A percentile compares a stretch with the other conserved stretches of the same genome.
These are phyloP conservation scores for Dinochytrium kinnereticum DNA, from an alignment of 371 early-diverging fungal species.

Conservation along the genomic window DNA sequence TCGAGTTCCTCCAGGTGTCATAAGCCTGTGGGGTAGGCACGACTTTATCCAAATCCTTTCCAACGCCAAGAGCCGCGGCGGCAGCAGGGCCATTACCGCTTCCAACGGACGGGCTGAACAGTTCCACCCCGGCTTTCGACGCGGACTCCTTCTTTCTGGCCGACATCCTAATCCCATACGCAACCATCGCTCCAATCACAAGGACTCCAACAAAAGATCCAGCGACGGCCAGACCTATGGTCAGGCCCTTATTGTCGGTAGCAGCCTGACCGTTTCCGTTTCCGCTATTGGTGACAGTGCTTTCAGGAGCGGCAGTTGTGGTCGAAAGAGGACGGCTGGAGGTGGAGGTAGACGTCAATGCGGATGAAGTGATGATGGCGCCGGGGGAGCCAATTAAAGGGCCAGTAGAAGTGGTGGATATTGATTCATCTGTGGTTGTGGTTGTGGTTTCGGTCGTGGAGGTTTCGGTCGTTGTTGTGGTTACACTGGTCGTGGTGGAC, in stretches of 20 bases:
- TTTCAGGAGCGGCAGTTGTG: not conserved
- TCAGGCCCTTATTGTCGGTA: not conserved
- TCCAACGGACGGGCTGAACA: no score
- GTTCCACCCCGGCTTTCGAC: no score
- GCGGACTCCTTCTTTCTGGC: not conserved
- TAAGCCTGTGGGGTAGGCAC: no score
- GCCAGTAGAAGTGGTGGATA: no score
- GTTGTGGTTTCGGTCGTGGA: not conserved
- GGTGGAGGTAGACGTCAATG: not conserved
- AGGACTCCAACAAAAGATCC: not conserved
- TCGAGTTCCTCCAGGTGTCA: no score
- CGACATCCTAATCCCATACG: not conserved
- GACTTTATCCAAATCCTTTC: no score
- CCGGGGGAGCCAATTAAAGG: no score
- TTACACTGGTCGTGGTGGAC: not conserved
- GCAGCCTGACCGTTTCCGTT: not conserved
- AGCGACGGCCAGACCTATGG: not conserved
- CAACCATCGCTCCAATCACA: not conserved
- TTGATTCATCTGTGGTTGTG: not conserved
- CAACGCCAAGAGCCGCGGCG: no score
- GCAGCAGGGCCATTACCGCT: no score
- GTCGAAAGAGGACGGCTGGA: not conserved
- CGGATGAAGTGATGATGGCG: no score
- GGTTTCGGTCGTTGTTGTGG: not conserved
- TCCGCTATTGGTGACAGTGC: not conserved